These are phyloP conservation scores for Pestalotiopsis sp. DNA, from an alignment of 2,329 filamentous ascomycete genomes.

Conservation along the genomic window DNA sequence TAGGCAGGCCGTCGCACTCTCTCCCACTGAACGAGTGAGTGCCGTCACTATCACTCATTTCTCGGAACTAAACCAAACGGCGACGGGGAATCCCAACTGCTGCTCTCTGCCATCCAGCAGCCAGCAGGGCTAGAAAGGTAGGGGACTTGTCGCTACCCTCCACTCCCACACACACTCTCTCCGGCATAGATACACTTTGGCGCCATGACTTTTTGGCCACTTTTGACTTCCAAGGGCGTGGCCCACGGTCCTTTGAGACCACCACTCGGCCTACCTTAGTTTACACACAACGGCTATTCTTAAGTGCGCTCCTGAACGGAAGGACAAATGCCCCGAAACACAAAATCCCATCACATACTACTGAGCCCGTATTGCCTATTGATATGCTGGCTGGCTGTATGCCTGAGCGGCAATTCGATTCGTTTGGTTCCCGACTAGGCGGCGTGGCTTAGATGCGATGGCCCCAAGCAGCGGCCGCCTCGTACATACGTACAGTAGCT, in stretches of 20 bases:
- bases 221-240: not conserved
- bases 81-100: not conserved
- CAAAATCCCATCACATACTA: too few species aligned
- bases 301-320: not conserved
- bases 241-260: not conserved
- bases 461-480: not conserved
- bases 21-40: not conserved
- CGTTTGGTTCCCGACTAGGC: not conserved
- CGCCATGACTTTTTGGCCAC: not conserved
- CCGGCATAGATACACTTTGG: not conserved
- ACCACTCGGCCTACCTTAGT: not conserved
- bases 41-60: not conserved
- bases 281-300: not conserved
- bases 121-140: too few species aligned
- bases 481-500: not conserved
- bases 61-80: conserved; percentile 6
- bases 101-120: not conserved
- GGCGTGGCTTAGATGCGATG: not conserved
- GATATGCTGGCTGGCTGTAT: not conserved
- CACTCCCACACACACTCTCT: not conserved
- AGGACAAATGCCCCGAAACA: not conserved
- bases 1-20: not conserved
- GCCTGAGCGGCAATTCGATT: not conserved
- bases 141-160: not conserved
- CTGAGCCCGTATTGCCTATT: too few species aligned